Base-by-base conservation (phyloP, 306 rosid genomes). In the Pueraria montana region DNA sequence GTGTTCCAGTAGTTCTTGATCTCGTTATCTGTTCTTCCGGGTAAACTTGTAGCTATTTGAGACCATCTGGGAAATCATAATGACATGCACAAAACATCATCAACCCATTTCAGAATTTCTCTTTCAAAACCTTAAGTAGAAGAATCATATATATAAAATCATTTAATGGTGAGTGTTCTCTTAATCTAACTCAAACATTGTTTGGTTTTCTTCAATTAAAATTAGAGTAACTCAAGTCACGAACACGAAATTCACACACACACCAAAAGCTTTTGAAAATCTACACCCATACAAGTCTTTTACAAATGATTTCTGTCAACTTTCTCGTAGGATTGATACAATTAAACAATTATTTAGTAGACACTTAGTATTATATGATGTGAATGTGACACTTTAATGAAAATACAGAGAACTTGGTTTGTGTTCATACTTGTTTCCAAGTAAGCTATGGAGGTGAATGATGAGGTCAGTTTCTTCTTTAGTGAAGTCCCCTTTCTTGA, bases 1-100 rank as follows among this genome's bases (percentile, higher is more conserved):
- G 93, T 89, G 61, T 92, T 92, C 92, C 93, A 90, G 53, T 92
- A 87, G 78, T 92, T 92, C 87, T 92, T 92, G 11, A 92, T 89
- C 82, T 90, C 91, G 4, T 92, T 92, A 32, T 92, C 94, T 0
- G 97, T 92, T 83, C 97, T 86, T 30, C 94, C 92, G 0, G 92
- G 92, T 42, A 90, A 81, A 10, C 82, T 76, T 8, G 79, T 84
- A 0, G 97, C 94, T 50, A 92, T 92, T 11, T 79, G 18, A 45
- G 97, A 86, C 92, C 97, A 92, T 45, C 97, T 92, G 78, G 78
- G 5, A 50, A 59, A 55, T 16, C 53, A 78, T 58, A 45, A 75
- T 5, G 14, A 74, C 0, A 61, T 26, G n/a, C 20, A 64, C 14
- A 66, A 66, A 34, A 65, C 18, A 65, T 34, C 10, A 14, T 42